Conservation (phyloP, 176 grass and related monocot genomes). For the Neostapfia colusana region DNA sequence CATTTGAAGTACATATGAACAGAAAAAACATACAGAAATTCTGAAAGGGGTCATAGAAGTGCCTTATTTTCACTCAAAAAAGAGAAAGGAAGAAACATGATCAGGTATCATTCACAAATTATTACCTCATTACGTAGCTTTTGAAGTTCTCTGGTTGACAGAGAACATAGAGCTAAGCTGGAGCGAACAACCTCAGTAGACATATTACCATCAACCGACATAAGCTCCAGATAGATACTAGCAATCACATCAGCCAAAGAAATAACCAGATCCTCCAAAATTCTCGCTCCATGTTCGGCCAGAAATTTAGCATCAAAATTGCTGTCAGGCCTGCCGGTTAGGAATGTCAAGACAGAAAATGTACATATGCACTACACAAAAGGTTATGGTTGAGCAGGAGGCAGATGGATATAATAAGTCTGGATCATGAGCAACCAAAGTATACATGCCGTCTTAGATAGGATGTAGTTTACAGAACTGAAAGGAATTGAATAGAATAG, state of each 20-base stretch:
- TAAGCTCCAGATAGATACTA: slow-evolving; percentile 84
- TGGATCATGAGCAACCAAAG: not conserved
- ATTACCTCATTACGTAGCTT: slow-evolving; percentile 87
- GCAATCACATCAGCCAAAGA: slow-evolving; percentile 82
- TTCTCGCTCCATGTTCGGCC: slow-evolving; percentile 57
- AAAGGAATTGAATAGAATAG: not conserved
- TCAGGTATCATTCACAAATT: not conserved
- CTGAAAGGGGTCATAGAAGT: not conserved
- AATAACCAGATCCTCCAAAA: slow-evolving; percentile 93
- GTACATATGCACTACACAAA: not conserved
- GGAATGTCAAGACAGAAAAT: slow-evolving; percentile 23
- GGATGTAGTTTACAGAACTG: not conserved
- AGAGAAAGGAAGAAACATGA: not conserved
- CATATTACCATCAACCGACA: slow-evolving; percentile 82
- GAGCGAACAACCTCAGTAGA: slow-evolving; percentile 59
- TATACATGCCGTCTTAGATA: slow-evolving; percentile 4
- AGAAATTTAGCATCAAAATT: slow-evolving; percentile 75
- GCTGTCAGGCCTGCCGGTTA: slow-evolving; percentile 49
- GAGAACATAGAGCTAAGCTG: slow-evolving; percentile 71
- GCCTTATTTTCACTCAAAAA: too few relatives aligned
- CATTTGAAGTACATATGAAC: not conserved
- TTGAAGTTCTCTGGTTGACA: slow-evolving; percentile 89
- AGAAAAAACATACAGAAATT: not conserved
- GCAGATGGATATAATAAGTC: not conserved
- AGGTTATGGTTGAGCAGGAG: slow-evolving; percentile 3